Evolutionary conservation across 2,329 filamentous ascomycete species (phyloP), one percentile per base, ranked within the genome.

Genomic region (Xylaria sp.): DNA sequence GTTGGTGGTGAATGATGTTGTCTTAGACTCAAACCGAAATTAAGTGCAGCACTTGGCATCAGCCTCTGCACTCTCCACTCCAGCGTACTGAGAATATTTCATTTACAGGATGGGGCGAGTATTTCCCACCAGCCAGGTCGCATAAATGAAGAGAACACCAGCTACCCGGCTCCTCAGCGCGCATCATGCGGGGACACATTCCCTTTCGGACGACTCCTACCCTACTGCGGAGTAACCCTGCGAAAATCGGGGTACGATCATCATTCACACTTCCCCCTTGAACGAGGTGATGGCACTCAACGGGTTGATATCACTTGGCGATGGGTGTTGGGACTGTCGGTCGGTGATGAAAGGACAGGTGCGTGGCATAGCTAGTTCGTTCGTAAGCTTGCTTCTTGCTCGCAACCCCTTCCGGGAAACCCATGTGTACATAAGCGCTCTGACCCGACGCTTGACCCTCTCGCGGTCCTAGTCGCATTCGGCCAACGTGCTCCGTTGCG

Each of bases 171-270:
- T 65, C n/a, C 12, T 36, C 36, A 24, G 24, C n/a, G 53, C 11
- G 17, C 56, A 55, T 42, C 51, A 32, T 69, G 68, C 56, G 69
- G 67, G 70, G 65, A 50, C 30, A 55, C 30, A 30, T 51, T 60
- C 19, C 36, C 17, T 24, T 64, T 61, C 42, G 48, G 64, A 57
- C 39, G 21, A 69, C 36, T 67, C 63, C 51, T n/a, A 69, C 65
- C 47, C 60, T 69, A 51, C 57, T 73, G 73, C 60, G 72, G 73
- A 74, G 72, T 69, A 75, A 70, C 73, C 72, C 69, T 74, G 73
- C 57, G 63, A 72, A 67, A 53, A 60, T 65, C 59, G 60, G 59
- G 61, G 63, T 53, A 42, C 24, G 45, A 65, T 70, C 61, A 42
- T 57, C 64, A 45, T 19, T 50, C 45, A 62, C 34, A 19, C 30